These are phyloP conservation scores for Silene conica DNA, from an alignment of 148 eudicot genomes.

Conservation along the genomic window DNA sequence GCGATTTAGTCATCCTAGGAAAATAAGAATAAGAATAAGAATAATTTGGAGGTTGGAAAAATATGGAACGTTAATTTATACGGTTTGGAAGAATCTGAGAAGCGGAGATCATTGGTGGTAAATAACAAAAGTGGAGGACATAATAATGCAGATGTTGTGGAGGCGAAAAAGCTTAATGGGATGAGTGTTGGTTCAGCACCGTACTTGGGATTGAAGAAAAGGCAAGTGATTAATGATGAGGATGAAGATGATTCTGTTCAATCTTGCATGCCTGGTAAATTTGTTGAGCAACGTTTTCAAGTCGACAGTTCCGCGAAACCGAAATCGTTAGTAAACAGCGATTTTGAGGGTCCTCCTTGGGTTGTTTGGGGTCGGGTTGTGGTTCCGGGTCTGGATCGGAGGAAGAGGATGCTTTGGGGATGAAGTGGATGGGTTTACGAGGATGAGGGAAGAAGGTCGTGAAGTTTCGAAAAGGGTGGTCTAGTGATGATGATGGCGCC, in stretches of 20 bases:
- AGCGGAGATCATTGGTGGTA: constrained; percentile 12
- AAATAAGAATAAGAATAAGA: no score
- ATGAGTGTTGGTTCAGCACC: constrained; percentile 22
- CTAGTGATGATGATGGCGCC: no score
- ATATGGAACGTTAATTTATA: constrained; percentile 11
- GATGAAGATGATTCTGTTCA: constrained; percentile 41
- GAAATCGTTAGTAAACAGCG: no score
- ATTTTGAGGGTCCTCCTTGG: no score
- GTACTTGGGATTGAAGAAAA: constrained; percentile 24
- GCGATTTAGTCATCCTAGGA: constrained; percentile 19
- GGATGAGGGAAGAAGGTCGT: no score
- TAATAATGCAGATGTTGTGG: constrained; percentile 28
- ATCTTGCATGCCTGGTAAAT: constrained; percentile 49
- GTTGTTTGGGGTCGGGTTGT: no score
- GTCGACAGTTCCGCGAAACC: no score
- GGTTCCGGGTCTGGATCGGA: no score
- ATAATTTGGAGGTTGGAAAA: constrained; percentile 2
- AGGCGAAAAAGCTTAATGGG: constrained; percentile 64
- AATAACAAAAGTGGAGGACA: constrained; percentile 5
- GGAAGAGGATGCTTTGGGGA: no score
- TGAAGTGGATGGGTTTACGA: no score
- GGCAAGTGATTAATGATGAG: constrained; percentile 15
- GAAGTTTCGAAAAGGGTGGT: no score
- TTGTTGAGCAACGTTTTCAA: constrained; percentile 49
- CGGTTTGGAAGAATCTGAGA: neutral